Evolutionary conservation across 2,329 filamentous ascomycete genomes (phyloP), one percentile per base, ranked within the genome.

Genomic region (Colletotrichum brevisporum): DNA sequence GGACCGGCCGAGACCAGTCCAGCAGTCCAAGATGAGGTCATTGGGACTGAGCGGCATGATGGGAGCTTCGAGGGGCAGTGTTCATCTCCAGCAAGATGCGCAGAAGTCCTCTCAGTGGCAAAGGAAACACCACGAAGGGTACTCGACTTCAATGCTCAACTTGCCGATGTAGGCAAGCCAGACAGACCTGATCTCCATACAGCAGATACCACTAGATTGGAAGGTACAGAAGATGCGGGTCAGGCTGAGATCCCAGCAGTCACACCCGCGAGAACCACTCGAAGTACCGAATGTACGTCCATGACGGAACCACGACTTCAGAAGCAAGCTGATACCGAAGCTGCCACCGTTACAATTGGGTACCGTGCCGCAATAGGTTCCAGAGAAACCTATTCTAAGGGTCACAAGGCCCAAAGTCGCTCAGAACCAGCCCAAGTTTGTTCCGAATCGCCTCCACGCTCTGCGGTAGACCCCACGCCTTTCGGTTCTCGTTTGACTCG

Each of bases 301-400:
- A 36, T 36, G 31, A 10, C 9, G 31, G 31, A 36, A 36, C 10
- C 31, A 36, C 31, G 31, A 36, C 10, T 36, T 8, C 31, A 36
- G 8, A 10, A 36, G 8, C 8, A 36, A 36, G 31, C 31, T 6
- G 31, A 36, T 36, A 36, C 31, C 31, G 10, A 36, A 8, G 31
- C 10, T 10, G 31, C 31, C 10, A 36, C 31, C 31, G 31, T 36
- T 36, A 36, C 31, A 36, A 36, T 36, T 10, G 31, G 31, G 31
- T 36, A 36, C 31, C 31, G 5, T 36, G 31, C 31, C 31, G 31
- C 31, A 6, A 43, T 12, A 0, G 90, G 90, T 21, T 85, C 89
- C 39, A 85, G 94, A 72, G 91, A 91, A 1, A 87, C 84, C 57
- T 83, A 86, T 57, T 75, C 83, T 4, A 88, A 88, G 71, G 55